phyloP scores from a whole-genome alignment of 352 stramenopile species.

The Pythium diclinum region DNA sequence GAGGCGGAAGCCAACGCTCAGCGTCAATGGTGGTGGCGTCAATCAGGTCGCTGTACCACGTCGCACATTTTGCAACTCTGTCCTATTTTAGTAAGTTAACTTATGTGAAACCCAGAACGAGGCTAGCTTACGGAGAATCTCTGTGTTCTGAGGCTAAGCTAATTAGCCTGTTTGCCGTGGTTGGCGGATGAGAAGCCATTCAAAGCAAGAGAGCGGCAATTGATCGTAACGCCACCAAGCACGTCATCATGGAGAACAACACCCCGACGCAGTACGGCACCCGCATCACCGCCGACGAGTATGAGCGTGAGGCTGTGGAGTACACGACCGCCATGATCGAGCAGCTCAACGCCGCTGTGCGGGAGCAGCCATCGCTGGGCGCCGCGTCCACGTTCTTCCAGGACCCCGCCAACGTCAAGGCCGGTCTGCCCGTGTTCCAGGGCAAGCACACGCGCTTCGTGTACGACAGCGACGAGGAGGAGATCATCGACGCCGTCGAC shows the following conservation, averaged over 20 bases:
- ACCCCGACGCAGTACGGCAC: slow-evolving; percentile 13
- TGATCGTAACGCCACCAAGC: background rate
- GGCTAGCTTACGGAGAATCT: background rate
- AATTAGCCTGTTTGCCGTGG: background rate
- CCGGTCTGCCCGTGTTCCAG: slow-evolving; percentile 68
- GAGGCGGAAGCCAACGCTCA: too few species aligned
- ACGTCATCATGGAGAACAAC: slow-evolving; percentile 11
- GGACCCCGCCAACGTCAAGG: slow-evolving; percentile 50
- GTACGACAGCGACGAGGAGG: slow-evolving; percentile 70
- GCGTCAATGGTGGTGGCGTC: background rate
- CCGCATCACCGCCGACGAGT: slow-evolving; percentile 36
- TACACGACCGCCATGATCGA: slow-evolving; percentile 62
- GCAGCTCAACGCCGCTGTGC: slow-evolving; percentile 61
- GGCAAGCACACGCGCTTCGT: slow-evolving; percentile 79
- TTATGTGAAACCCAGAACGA: background rate
- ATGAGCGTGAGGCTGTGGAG: slow-evolving; percentile 60
- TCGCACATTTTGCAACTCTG: background rate
- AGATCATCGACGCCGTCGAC: slow-evolving; percentile 63
- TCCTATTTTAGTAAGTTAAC: background rate
- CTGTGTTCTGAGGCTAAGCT: background rate
- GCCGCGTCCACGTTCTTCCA: slow-evolving; percentile 63
- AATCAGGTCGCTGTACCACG: background rate
- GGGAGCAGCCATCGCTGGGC: slow-evolving; percentile 44
- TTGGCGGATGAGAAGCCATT: background rate
- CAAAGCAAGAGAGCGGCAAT: background rate